phyloP scores from a whole-genome alignment of 169 alveolate species.

The Plasmodium coatneyi region DNA sequence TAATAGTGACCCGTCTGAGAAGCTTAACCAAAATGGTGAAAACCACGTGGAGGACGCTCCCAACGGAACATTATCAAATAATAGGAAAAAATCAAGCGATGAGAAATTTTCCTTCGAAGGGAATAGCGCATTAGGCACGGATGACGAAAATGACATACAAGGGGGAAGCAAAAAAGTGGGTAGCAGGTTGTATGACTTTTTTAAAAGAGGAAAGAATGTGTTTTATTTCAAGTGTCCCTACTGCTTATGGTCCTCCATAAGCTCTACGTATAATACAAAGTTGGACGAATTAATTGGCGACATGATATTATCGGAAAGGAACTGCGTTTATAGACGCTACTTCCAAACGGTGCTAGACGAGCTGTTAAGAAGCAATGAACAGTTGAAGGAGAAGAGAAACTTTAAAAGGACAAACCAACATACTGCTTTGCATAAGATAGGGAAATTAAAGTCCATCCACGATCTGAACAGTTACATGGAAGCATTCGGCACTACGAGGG shows the following conservation, averaged over 20 bases:
- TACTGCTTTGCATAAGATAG: conserved; percentile 13
- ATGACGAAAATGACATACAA: background rate
- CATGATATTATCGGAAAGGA: conserved; percentile 54
- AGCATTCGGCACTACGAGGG: background rate
- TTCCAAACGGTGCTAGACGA: conserved; percentile 40
- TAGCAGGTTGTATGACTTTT: background rate
- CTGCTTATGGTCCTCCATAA: conserved; percentile 65
- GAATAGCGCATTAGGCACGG: conserved; percentile 11
- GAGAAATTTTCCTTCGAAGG: background rate
- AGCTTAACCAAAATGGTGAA: background rate
- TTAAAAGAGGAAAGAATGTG: conserved; percentile 7
- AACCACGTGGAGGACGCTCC: background rate
- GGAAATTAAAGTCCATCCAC: conserved; percentile 1
- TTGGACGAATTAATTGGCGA: conserved; percentile 56
- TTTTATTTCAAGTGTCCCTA: conserved; percentile 64
- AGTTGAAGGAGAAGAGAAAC: conserved; percentile 20
- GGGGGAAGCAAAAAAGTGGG: background rate
- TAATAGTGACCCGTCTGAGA: background rate
- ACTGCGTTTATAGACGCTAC: conserved; percentile 4
- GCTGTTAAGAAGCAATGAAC: conserved; percentile 35
- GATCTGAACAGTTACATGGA: background rate
- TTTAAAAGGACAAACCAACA: conserved; percentile 8
- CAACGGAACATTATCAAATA: background rate
- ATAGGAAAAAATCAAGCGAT: background rate
- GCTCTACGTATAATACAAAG: conserved; percentile 1